phyloP scores from a whole-genome alignment of 306 rosid species.

The Crotalaria pallida region DNA sequence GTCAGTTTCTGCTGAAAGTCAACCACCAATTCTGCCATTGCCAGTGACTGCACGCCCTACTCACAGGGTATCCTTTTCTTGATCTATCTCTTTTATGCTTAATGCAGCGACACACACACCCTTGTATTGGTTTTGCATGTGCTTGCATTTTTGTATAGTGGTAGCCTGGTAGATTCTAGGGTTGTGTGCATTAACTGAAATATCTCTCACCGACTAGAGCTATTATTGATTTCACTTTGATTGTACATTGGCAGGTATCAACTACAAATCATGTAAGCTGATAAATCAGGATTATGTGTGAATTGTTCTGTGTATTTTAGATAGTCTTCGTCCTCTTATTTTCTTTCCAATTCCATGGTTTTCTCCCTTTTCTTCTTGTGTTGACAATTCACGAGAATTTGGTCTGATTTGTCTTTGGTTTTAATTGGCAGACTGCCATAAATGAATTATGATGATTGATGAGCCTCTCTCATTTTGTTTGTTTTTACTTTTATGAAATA shows the following conservation, averaged over 20 bases:
- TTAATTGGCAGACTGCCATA: not conserved
- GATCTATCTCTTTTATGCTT: not conserved
- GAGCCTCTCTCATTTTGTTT: not conserved
- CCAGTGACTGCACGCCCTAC: slow-evolving; percentile 46
- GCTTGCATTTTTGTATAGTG: not conserved
- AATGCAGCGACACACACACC: not conserved
- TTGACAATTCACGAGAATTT: not conserved
- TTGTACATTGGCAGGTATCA: not conserved
- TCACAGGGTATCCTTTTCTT: slow-evolving; percentile 43
- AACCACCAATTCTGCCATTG: slow-evolving; percentile 82
- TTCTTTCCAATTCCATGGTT: not conserved
- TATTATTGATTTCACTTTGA: not conserved
- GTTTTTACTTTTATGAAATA: not conserved
- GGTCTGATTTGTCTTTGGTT: slow-evolving; percentile 6
- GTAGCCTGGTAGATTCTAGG: not conserved
- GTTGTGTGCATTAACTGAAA: not conserved
- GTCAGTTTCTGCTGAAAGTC: slow-evolving; percentile 50
- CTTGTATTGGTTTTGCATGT: not conserved
- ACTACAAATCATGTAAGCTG: not conserved
- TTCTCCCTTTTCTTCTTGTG: not conserved
- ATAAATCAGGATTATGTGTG: not conserved
- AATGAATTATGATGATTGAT: not conserved
- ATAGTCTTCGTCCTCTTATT: not conserved
- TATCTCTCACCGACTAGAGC: not conserved
- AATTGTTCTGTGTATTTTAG: slow-evolving; percentile 1